phyloP scores from a whole-genome alignment of 2,329 filamentous ascomycete species.

The Didymosphaeria variabile region DNA sequence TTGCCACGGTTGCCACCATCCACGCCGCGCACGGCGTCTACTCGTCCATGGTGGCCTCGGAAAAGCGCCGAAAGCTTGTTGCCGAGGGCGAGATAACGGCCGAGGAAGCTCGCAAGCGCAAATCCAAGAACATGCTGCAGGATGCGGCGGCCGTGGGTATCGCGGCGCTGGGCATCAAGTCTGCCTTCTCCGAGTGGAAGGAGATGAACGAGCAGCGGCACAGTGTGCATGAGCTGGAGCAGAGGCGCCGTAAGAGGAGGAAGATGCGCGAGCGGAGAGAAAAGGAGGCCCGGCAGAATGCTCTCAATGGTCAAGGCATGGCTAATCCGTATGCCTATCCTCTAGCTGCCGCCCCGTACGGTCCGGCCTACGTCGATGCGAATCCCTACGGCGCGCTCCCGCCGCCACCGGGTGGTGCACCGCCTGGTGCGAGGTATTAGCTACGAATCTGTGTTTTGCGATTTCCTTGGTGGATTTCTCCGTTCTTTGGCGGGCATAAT shows the following conservation, averaged over 20 bases:
- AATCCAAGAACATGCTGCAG: conserved; percentile 69
- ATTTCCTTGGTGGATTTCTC: conserved; percentile 4
- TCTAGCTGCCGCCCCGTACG: conserved; percentile 48
- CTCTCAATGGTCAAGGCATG: conserved; percentile 46
- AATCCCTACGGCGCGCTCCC: conserved; percentile 57
- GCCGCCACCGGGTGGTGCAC: conserved; percentile 50
- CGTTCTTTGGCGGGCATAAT: conserved; percentile 1
- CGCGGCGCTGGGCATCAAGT: conserved; percentile 73
- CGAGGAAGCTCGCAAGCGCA: conserved; percentile 69
- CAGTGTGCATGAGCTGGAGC: conserved; percentile 63
- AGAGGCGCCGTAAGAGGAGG: conserved; percentile 56
- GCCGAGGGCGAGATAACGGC: conserved; percentile 69
- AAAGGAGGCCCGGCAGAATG: conserved; percentile 55
- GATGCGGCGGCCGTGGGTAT: conserved; percentile 73
- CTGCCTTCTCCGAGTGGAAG: conserved; percentile 72
- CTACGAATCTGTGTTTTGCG: conserved; percentile 11
- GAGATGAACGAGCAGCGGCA: conserved; percentile 70
- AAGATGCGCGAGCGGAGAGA: conserved; percentile 55
- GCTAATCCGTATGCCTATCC: conserved; percentile 52
- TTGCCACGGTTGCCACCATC: conserved; percentile 74
- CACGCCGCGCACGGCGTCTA: conserved; percentile 73
- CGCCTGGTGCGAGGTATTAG: conserved; percentile 40
- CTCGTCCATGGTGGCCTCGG: conserved; percentile 69
- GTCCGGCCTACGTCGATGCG: conserved; percentile 54
- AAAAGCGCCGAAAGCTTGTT: conserved; percentile 68